A percentile compares a stretch with the other conserved stretches of the same genome.
Conservation (phyloP, 768 basidiomycete genomes). For the Mycena maculata region DNA sequence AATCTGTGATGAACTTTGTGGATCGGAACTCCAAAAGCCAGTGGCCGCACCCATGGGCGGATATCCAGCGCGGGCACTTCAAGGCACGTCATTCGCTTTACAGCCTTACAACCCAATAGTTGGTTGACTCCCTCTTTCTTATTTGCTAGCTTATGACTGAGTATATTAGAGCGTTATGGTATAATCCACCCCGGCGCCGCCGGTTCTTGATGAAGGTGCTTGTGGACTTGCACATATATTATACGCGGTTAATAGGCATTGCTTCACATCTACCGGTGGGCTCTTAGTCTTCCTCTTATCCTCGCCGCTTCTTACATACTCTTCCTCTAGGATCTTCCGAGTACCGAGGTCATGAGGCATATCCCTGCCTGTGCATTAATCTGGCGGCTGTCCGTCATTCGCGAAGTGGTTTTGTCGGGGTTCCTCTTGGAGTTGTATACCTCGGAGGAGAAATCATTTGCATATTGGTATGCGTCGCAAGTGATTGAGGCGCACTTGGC, state of each 20-base stretch:
- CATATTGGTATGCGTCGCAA: conserved; percentile 78
- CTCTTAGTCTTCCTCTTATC: neutral
- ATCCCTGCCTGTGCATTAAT: conserved; percentile 62
- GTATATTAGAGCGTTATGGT: conserved; percentile 71
- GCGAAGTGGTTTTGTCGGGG: conserved; percentile 79
- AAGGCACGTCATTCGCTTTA: conserved; percentile 48
- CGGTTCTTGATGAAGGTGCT: conserved; percentile 73
- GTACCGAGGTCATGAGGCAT: conserved; percentile 50
- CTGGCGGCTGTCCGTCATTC: conserved; percentile 70
- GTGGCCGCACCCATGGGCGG: conserved; percentile 51
- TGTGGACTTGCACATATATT: conserved; percentile 74
- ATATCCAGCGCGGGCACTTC: conserved; percentile 54
- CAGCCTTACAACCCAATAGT: conserved; percentile 12
- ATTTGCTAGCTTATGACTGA: conserved; percentile 63
- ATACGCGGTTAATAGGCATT: conserved; percentile 57
- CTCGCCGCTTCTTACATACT: conserved; percentile 1
- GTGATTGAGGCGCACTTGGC: conserved; percentile 68
- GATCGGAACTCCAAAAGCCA: conserved; percentile 51
- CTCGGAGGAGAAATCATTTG: conserved; percentile 73
- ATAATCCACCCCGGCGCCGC: conserved; percentile 75
- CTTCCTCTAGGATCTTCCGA: conserved; percentile 43
- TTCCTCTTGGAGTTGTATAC: conserved; percentile 83
- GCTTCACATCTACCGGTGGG: conserved; percentile 16
- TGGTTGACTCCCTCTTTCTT: conserved; percentile 16
- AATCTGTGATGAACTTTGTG: conserved; percentile 54